Conservation (phyloP, 2,329 filamentous ascomycete genomes). For the Sporothrix mexicana region DNA sequence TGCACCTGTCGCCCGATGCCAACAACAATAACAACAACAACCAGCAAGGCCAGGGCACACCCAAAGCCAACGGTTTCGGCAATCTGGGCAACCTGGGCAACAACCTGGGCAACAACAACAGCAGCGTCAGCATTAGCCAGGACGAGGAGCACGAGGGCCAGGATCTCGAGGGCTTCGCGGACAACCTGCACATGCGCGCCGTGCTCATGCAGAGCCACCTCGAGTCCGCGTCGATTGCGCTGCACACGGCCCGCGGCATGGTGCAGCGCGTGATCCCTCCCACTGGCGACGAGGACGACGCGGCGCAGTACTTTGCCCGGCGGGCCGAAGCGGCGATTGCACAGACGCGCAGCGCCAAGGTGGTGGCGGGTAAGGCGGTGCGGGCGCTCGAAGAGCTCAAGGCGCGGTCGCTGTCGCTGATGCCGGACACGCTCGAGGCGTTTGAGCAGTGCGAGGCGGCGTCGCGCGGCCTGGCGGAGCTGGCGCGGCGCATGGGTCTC, state of each 20-base stretch:
- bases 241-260: conserved; percentile 68
- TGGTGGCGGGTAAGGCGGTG: conserved; percentile 78
- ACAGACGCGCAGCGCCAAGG: conserved; percentile 81
- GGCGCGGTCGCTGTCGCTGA: conserved; percentile 74
- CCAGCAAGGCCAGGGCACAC: background rate
- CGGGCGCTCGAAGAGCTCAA: conserved; percentile 79
- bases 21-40: background rate
- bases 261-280: conserved; percentile 68
- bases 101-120: conserved; percentile 25
- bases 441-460: conserved; percentile 74
- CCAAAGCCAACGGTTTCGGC: conserved; percentile 8
- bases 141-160: conserved; percentile 39
- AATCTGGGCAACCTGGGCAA: background rate
- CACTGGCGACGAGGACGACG: conserved; percentile 68
- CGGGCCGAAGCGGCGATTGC: conserved; percentile 74
- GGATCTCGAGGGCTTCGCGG: conserved; percentile 74
- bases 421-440: conserved; percentile 67
- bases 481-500: conserved; percentile 70
- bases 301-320: conserved; percentile 69
- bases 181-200: conserved; percentile 78
- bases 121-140: conserved; percentile 32
- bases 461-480: conserved; percentile 68
- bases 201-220: conserved; percentile 79
- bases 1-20: conserved; percentile 65
- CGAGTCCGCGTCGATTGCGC: conserved; percentile 74